Percentiles rank a stretch among this genome's conserved stretches.
phyloP scores from a whole-genome alignment of 176 grass and related monocot genomes.

The Eleusine coracana region DNA sequence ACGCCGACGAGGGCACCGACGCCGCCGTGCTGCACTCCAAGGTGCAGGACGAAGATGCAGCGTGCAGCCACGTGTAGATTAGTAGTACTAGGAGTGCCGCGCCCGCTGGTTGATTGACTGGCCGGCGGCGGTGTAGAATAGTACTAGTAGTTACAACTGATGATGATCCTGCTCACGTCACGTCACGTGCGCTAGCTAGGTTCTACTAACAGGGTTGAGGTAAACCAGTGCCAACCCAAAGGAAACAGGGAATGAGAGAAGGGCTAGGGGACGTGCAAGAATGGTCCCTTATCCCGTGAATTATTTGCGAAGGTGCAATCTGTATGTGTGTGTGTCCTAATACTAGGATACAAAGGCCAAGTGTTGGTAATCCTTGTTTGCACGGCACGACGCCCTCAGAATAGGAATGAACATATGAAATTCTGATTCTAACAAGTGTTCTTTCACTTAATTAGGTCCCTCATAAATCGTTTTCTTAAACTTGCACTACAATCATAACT shows the following conservation, averaged over 20 bases:
- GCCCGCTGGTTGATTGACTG: background rate
- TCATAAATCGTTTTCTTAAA: background rate
- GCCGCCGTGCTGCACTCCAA: constrained; percentile 20
- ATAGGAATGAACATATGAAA: background rate
- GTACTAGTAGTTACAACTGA: background rate
- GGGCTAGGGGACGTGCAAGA: background rate
- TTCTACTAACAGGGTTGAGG: background rate
- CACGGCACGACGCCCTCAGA: background rate
- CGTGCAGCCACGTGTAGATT: background rate
- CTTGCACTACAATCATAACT: no score
- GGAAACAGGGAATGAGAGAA: background rate
- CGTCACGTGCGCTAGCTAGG: background rate
- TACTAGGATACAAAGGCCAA: background rate
- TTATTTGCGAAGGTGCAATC: background rate
- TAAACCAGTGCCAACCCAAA: background rate
- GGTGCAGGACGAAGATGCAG: constrained; percentile 48
- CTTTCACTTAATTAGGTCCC: no score
- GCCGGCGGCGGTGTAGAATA: background rate
- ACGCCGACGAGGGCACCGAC: constrained; percentile 62
- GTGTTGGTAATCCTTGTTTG: background rate
- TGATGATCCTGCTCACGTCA: background rate
- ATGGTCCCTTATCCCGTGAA: background rate
- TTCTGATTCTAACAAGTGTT: background rate
- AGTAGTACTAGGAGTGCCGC: background rate
- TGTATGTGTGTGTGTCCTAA: background rate